Evolutionary conservation across 352 stramenopile genomes (phyloP).

Genomic region (Globisporangium uncinulatum): DNA sequence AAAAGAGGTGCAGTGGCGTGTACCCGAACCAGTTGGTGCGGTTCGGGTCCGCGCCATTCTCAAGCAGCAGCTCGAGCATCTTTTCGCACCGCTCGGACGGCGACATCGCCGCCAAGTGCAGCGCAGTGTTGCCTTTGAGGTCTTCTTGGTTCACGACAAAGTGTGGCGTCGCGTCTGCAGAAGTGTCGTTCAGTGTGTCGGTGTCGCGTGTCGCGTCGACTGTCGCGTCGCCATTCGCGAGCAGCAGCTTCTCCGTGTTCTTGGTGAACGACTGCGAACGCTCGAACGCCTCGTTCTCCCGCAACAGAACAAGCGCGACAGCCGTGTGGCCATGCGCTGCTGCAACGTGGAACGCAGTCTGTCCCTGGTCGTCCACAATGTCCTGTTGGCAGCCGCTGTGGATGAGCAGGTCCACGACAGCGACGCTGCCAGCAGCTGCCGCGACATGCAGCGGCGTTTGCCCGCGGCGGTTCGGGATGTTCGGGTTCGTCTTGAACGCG

Average conservation of each 20-base stretch:
- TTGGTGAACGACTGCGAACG: slow-evolving; percentile 5
- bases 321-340: slow-evolving; percentile 73
- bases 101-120: slow-evolving; percentile 82
- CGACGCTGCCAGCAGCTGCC: slow-evolving; percentile 60
- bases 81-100: slow-evolving; percentile 75
- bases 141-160: slow-evolving; percentile 82
- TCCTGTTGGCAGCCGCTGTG: slow-evolving; percentile 63
- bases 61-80: slow-evolving; percentile 73
- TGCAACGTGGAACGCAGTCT: slow-evolving; percentile 77
- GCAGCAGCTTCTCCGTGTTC: slow-evolving; percentile 9
- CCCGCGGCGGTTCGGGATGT: slow-evolving; percentile 73
- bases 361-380: slow-evolving; percentile 77
- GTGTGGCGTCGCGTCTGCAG: slow-evolving; percentile 14
- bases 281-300: slow-evolving; percentile 44
- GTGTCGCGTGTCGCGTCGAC: slow-evolving; percentile 1
- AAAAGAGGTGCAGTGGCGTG: slow-evolving; percentile 82
- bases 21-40: slow-evolving; percentile 83
- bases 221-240: slow-evolving; percentile 8
- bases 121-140: slow-evolving; percentile 76
- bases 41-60: slow-evolving; percentile 78
- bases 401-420: slow-evolving; percentile 70
- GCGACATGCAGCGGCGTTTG: slow-evolving; percentile 74
- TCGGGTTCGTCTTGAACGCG: slow-evolving; percentile 64
- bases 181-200: too few relatives aligned
- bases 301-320: slow-evolving; percentile 66